Percentiles rank a stretch among this genome's conserved stretches.
Conservation (phyloP, 2,329 filamentous ascomycete genomes). For the Diaporthe vaccinii region DNA sequence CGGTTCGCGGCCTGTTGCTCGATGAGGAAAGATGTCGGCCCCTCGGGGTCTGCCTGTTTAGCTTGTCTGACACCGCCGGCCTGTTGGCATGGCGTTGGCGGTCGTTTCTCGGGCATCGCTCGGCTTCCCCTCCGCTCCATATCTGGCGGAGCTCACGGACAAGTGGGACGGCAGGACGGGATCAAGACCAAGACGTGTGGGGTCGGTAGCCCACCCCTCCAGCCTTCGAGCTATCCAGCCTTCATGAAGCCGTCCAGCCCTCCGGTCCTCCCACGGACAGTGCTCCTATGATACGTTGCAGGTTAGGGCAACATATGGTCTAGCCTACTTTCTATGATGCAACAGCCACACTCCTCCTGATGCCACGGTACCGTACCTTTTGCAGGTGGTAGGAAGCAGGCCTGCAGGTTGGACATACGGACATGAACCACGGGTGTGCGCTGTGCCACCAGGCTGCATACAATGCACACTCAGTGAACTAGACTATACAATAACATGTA, state of each 20-base stretch:
- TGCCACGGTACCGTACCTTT: not conserved
- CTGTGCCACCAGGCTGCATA: conserved; percentile 9
- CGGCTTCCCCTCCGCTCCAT: conserved; percentile 42
- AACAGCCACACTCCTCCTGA: conserved; percentile 3
- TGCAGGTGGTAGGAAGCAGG: not conserved
- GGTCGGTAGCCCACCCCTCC: conserved; percentile 8
- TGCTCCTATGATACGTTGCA: not conserved
- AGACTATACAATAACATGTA: not conserved
- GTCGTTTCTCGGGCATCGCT: conserved; percentile 46
- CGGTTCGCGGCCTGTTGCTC: conserved; percentile 9
- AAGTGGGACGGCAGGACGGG: conserved; percentile 26
- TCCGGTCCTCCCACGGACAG: not conserved
- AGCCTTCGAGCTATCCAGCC: not conserved
- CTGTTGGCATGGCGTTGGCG: conserved; percentile 32
- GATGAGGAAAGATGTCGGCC: conserved; percentile 32
- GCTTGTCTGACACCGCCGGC: conserved; percentile 8
- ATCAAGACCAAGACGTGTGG: conserved; percentile 25
- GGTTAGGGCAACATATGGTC: not conserved
- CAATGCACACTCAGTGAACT: not conserved
- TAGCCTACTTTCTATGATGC: not conserved
- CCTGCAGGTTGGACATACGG: not conserved
- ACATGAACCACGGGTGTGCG: conserved; percentile 15
- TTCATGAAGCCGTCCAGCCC: not conserved
- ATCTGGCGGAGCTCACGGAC: conserved; percentile 12
- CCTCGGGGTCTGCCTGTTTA: conserved; percentile 33